Conservation (phyloP, 352 stramenopile species). For the Sclerospora graminicola region DNA sequence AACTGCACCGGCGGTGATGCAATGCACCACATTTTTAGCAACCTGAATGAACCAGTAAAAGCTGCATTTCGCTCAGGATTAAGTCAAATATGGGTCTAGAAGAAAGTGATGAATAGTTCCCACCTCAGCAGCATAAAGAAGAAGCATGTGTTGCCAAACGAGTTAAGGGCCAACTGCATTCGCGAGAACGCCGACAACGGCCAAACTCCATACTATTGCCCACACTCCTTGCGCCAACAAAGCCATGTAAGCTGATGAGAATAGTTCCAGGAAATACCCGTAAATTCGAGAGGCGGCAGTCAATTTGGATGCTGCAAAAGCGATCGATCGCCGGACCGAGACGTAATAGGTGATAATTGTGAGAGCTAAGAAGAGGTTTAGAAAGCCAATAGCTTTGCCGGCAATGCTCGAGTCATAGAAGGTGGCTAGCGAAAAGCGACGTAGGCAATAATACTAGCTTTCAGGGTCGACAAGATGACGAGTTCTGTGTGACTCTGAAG, state of each 20-base stretch:
- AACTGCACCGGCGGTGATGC: constrained; percentile 62
- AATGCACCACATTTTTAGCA: constrained; percentile 80
- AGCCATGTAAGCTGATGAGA: constrained; percentile 54
- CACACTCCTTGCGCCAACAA: no score
- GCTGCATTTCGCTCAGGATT: constrained; percentile 14
- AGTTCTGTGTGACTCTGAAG: no score
- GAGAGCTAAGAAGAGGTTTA: no score
- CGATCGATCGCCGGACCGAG: no score
- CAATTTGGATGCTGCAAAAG: no score
- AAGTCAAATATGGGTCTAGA: no score
- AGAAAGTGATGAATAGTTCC: background rate
- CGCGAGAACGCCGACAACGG: constrained; percentile 59
- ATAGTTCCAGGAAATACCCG: constrained; percentile 66
- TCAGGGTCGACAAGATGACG: no score
- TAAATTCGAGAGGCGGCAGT: constrained; percentile 71
- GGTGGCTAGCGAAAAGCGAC: constrained; percentile 32
- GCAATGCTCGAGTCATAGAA: constrained; percentile 65
- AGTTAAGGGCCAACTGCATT: constrained; percentile 37
- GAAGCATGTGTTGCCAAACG: constrained; percentile 59
- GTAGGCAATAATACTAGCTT: constrained; percentile 44
- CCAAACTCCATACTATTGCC: constrained; percentile 65
- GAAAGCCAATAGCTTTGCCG: constrained; percentile 69
- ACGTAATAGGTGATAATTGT: no score
- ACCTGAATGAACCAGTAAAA: constrained; percentile 84
- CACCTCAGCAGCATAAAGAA: constrained; percentile 85